Conservation (phyloP, 345 rosid genomes). For the Pistacia atlantica region DNA sequence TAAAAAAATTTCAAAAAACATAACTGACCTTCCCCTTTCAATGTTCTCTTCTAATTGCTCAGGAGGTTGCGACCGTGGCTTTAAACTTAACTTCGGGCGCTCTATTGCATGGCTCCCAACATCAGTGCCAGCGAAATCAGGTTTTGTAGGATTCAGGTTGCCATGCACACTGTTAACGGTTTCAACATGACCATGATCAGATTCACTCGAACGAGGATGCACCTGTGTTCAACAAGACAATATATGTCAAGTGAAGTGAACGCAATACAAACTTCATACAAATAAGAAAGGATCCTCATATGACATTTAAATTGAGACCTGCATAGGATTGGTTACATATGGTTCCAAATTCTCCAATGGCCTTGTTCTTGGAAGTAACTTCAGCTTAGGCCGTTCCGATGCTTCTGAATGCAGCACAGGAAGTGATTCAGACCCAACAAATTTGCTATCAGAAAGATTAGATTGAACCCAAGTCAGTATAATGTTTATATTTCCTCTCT, state of each 20-base stretch:
- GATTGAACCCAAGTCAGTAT: constrained; percentile 39
- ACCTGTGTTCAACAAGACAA: constrained; percentile 34
- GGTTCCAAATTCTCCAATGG: constrained; percentile 55
- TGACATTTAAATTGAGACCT: constrained; percentile 34
- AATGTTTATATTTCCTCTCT: constrained; percentile 36
- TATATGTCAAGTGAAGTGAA: constrained; percentile 20
- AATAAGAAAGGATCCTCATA: neutral
- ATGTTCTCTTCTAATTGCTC: constrained; percentile 47
- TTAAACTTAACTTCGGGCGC: constrained; percentile 63
- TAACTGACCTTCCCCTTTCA: constrained; percentile 64
- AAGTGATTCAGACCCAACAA: constrained; percentile 41
- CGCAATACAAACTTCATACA: constrained; percentile 5
- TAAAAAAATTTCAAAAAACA: neutral
- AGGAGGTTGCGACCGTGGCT: constrained; percentile 59
- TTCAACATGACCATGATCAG: constrained; percentile 32
- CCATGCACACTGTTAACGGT: constrained; percentile 32
- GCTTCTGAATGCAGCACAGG: constrained; percentile 43
- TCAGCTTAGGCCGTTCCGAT: constrained; percentile 66
- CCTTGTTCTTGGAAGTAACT: constrained; percentile 64
- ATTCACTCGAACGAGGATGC: constrained; percentile 27
- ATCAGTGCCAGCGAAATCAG: constrained; percentile 46
- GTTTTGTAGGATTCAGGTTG: constrained; percentile 33
- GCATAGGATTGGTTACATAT: constrained; percentile 38
- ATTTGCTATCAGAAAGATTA: constrained; percentile 38
- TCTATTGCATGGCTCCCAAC: constrained; percentile 50